A percentile compares a stretch with the other conserved stretches of the same genome.
phyloP scores from a whole-genome alignment of 352 stramenopile species.

The Nothophytophthora sp. region DNA sequence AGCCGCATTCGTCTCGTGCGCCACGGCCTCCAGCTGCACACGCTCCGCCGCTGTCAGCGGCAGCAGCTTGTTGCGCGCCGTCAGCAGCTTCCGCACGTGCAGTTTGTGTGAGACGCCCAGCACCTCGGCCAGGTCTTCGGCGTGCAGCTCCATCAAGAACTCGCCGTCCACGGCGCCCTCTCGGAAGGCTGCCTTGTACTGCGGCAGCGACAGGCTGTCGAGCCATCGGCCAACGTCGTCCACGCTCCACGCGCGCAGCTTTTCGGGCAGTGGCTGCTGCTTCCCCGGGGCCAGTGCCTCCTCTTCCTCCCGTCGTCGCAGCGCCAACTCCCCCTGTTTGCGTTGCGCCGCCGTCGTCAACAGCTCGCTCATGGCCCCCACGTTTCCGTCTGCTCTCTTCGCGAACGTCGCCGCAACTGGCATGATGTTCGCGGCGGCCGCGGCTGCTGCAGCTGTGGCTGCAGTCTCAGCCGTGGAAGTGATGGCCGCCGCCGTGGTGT shows the following conservation, averaged over 20 bases:
- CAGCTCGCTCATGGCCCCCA: constrained; percentile 64
- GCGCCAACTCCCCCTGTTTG: constrained; percentile 76
- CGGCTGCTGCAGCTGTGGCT: constrained; percentile 81
- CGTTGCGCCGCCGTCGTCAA: constrained; percentile 60
- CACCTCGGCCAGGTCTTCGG: constrained; percentile 92
- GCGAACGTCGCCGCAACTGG: constrained; percentile 26
- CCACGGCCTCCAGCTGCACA: constrained; percentile 62
- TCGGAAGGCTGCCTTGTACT: constrained; percentile 91
- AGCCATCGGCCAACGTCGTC: constrained; percentile 93
- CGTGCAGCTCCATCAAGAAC: constrained; percentile 91
- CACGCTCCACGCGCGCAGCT: constrained; percentile 85
- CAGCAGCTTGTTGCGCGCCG: constrained; percentile 86
- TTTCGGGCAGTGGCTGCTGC: constrained; percentile 64
- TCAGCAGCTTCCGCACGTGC: constrained; percentile 90
- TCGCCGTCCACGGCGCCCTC: constrained; percentile 92
- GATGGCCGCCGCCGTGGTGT: constrained; percentile 90
- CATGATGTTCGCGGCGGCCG: constrained; percentile 88
- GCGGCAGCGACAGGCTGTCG: constrained; percentile 84
- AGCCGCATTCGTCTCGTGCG: constrained; percentile 48
- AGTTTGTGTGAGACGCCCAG: constrained; percentile 91
- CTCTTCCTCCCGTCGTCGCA: constrained; percentile 55
- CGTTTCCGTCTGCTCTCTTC: constrained; percentile 59
- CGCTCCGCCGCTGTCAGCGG: constrained; percentile 81
- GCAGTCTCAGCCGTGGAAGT: constrained; percentile 88
- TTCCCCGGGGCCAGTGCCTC: constrained; percentile 50